A percentile compares a stretch with the other conserved stretches of the same genome.
These are phyloP conservation scores for Metarhizium anisopliae DNA, from an alignment of 2,329 filamentous ascomycete genomes.

Conservation along the genomic window DNA sequence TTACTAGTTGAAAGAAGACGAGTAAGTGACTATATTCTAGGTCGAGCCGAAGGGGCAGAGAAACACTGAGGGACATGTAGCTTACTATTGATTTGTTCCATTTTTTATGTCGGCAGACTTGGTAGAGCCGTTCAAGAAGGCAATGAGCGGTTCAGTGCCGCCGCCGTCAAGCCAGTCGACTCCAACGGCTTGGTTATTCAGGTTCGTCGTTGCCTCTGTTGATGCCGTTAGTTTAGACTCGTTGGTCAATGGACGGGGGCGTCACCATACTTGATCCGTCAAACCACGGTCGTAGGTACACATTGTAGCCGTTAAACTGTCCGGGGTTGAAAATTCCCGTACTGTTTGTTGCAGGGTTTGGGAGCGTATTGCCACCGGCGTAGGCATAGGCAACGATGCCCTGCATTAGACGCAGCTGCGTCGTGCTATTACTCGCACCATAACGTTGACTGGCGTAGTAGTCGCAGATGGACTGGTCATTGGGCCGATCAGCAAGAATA, in stretches of 20 bases:
- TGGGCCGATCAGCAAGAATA: no score
- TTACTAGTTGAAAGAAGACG: conserved; percentile 9
- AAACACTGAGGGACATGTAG: not conserved
- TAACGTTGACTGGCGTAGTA: conserved; percentile 18
- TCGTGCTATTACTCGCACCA: conserved; percentile 15
- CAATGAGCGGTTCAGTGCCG: conserved; percentile 14
- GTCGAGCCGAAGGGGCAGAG: not conserved
- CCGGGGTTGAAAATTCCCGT: conserved; percentile 22
- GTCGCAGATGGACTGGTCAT: conserved; percentile 18
- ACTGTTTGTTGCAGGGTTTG: conserved; percentile 9
- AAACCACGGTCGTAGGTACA: conserved; percentile 21
- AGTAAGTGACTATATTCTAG: no score
- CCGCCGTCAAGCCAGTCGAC: conserved; percentile 23
- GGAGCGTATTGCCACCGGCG: conserved; percentile 13
- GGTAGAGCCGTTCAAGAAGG: conserved; percentile 16
- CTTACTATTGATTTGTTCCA: conserved; percentile 20
- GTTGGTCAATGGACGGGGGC: no score
- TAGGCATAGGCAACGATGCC: conserved; percentile 21
- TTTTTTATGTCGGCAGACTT: conserved; percentile 12
- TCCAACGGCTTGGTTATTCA: conserved; percentile 16
- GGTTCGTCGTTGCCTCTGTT: conserved; percentile 16
- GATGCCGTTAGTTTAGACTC: not conserved
- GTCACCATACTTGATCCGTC: conserved; percentile 17
- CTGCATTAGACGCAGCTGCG: conserved; percentile 19
- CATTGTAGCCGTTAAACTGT: conserved; percentile 9